Evolutionary conservation across 495 filamentous ascomycete species (phyloP).

Genomic region (Aspergillus bridgeri): DNA sequence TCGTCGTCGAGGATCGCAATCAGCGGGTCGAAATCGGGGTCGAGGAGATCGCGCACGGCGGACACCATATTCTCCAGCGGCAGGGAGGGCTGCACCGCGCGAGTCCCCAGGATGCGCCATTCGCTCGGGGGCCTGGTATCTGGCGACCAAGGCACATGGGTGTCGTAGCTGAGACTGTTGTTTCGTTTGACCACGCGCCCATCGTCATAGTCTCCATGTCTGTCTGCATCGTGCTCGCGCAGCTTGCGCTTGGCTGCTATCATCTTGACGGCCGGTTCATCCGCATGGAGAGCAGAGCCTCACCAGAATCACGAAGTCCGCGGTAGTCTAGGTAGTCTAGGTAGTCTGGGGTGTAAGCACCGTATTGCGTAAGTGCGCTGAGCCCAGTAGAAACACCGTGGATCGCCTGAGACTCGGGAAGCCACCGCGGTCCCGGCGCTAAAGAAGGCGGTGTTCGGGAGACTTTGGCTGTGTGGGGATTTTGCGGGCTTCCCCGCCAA

Average conservation of each 20-base stretch:
- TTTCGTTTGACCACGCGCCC: conserved; percentile 22
- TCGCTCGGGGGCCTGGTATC: conserved; percentile 26
- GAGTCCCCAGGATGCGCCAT: conserved; percentile 31
- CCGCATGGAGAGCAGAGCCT: conserved; percentile 1
- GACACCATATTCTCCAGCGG: conserved; percentile 43
- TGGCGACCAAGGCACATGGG: conserved; percentile 36
- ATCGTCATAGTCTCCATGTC: conserved; percentile 17
- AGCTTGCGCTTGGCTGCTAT: conserved; percentile 29
- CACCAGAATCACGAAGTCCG: conserved; percentile 4
- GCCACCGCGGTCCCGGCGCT: conserved; percentile 10
- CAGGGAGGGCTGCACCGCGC: conserved; percentile 32
- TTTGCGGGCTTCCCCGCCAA: conserved; percentile 21
- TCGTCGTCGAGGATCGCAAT: conserved; percentile 42
- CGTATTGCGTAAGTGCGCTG: too few species aligned
- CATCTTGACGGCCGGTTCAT: conserved; percentile 5
- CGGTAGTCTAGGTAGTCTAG: too few species aligned
- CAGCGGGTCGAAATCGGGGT: conserved; percentile 45
- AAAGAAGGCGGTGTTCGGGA: conserved; percentile 34
- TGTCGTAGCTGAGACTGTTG: conserved; percentile 31
- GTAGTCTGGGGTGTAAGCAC: conserved; percentile 7
- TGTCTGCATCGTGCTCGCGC: conserved; percentile 23
- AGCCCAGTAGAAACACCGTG: neutral
- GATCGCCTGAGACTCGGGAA: neutral
- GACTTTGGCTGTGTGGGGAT: conserved; percentile 16
- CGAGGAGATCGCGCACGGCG: conserved; percentile 41